These are phyloP conservation scores for Yamadazyma dendronema DNA, from an alignment of 1,139 yeast genomes.

Conservation along the genomic window DNA sequence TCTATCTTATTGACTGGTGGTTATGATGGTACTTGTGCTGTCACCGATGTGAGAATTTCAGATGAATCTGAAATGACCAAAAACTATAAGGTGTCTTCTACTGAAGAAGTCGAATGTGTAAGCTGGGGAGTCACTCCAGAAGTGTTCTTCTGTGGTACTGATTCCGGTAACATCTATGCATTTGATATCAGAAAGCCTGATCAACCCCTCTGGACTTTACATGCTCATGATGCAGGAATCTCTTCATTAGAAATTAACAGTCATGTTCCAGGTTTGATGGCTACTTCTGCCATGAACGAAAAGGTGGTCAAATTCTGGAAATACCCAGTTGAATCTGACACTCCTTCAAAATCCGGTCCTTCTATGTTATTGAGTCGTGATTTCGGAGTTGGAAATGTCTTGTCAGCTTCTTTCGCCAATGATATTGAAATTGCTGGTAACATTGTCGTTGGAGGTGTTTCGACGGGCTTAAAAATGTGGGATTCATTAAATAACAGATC, in stretches of 20 bases:
- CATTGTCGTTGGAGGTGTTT: slow-evolving; percentile 84
- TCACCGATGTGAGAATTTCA: slow-evolving; percentile 82
- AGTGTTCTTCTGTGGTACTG: slow-evolving; percentile 85
- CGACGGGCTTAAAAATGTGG: slow-evolving; percentile 86
- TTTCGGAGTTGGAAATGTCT: slow-evolving; percentile 92
- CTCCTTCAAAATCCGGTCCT: slow-evolving; percentile 58
- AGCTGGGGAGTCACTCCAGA: slow-evolving; percentile 67
- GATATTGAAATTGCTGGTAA: slow-evolving; percentile 87
- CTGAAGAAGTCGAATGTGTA: slow-evolving; percentile 81
- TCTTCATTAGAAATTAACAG: slow-evolving; percentile 74
- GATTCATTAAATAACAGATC: slow-evolving; percentile 81
- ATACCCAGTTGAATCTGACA: slow-evolving; percentile 39
- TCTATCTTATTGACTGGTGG: slow-evolving; percentile 88
- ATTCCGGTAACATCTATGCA: slow-evolving; percentile 84
- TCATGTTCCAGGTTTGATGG: slow-evolving; percentile 69
- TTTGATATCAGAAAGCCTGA: slow-evolving; percentile 76
- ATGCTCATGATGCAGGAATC: slow-evolving; percentile 95
- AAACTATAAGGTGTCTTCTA: slow-evolving; percentile 54
- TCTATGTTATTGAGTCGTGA: slow-evolving; percentile 90
- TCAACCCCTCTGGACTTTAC: slow-evolving; percentile 88
- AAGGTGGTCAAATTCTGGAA: slow-evolving; percentile 88
- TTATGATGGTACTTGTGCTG: slow-evolving; percentile 77
- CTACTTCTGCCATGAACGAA: slow-evolving; percentile 91
- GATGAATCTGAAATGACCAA: slow-evolving; percentile 59
- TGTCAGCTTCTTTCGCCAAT: slow-evolving; percentile 79